Evolutionary conservation across 2,329 filamentous ascomycete genomes (phyloP).

Genomic region (Nannizziopsis barbatae): DNA sequence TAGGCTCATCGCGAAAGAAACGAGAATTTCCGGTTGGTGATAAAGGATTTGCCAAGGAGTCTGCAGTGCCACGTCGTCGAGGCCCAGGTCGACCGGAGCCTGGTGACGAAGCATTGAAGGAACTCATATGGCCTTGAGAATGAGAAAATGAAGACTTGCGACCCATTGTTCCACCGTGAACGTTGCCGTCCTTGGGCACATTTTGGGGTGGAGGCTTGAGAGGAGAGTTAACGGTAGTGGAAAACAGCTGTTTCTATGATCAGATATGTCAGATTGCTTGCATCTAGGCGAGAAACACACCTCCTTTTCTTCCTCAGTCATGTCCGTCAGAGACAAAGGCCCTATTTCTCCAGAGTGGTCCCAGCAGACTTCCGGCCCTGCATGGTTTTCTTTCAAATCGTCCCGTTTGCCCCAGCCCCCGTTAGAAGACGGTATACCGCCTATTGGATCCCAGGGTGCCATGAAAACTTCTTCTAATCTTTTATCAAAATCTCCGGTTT

Average conservation of each 20-base stretch:
- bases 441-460: conserved; percentile 66
- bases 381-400: conserved; percentile 60
- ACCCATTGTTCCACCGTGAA: conserved; percentile 38
- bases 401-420: conserved; percentile 65
- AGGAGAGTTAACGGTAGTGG: conserved; percentile 81
- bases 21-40: conserved; percentile 38
- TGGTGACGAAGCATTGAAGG: conserved; percentile 63
- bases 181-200: conserved; percentile 43
- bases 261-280: conserved; percentile 14
- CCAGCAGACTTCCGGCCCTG: conserved; percentile 90
- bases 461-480: conserved; percentile 59
- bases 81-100: conserved; percentile 61
- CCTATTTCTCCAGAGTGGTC: conserved; percentile 57
- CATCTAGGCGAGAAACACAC: conserved; percentile 30
- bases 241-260: conserved; percentile 53
- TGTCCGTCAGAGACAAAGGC: conserved; percentile 61
- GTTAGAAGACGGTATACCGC: conserved; percentile 51
- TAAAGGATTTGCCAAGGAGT: conserved; percentile 48
- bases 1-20: conserved; percentile 41
- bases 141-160: conserved; percentile 74
- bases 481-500: conserved; percentile 44
- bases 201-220: conserved; percentile 70
- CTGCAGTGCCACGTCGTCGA: conserved; percentile 73
- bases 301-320: conserved; percentile 58
- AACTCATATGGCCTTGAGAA: conserved; percentile 48